phyloP scores from a whole-genome alignment of 768 basidiomycete genomes.

The Hericium alpestre region DNA sequence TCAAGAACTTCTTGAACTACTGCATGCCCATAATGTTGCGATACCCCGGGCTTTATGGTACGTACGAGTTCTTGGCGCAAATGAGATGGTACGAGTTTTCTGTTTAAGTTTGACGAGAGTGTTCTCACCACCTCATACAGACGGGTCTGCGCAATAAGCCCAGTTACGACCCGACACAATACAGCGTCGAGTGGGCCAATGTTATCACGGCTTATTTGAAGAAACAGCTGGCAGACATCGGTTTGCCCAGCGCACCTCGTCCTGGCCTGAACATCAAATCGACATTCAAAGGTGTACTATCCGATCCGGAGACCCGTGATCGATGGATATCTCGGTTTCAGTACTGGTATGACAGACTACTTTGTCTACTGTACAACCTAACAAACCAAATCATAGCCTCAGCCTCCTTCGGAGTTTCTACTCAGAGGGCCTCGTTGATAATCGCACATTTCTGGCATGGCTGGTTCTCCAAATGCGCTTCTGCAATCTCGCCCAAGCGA shows the following conservation, averaged over 20 bases:
- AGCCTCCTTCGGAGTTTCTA: conserved; percentile 68
- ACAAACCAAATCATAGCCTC: conserved; percentile 32
- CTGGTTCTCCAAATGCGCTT: conserved; percentile 65
- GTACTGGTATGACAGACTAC: conserved; percentile 46
- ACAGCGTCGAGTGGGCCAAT: conserved; percentile 79
- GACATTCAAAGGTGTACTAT: conserved; percentile 71
- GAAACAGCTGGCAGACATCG: conserved; percentile 72
- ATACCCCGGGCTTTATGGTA: conserved; percentile 83
- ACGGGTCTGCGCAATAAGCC: conserved; percentile 70
- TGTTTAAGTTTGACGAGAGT: neutral
- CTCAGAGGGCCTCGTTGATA: conserved; percentile 71
- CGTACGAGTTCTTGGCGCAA: conserved; percentile 75
- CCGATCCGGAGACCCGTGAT: conserved; percentile 59
- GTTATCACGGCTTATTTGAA: conserved; percentile 73
- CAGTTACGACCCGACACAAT: conserved; percentile 70
- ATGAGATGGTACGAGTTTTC: conserved; percentile 57
- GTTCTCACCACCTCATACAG: conserved; percentile 23
- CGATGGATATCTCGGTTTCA: conserved; percentile 71
- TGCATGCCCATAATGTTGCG: conserved; percentile 67
- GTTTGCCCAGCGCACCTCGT: conserved; percentile 68
- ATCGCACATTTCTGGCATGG: conserved; percentile 68
- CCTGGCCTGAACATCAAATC: conserved; percentile 73
- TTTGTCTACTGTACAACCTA: neutral
- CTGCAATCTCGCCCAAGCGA: conserved; percentile 75
- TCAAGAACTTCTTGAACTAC: conserved; percentile 68